phyloP scores from a whole-genome alignment of 345 rosid genomes.

The Rhodamnia rubescens region DNA sequence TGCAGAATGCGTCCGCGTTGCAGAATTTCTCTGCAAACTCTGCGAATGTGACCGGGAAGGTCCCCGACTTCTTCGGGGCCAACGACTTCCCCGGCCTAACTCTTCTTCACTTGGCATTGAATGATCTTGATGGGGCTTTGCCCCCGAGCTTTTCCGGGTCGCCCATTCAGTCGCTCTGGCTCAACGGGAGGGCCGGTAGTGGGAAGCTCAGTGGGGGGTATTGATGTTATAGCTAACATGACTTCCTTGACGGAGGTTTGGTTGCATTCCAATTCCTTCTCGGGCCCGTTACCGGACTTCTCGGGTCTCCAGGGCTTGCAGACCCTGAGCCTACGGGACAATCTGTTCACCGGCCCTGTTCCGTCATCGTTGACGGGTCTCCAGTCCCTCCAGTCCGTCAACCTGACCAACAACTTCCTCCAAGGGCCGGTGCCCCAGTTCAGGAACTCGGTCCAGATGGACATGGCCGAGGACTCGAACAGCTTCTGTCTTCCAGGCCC shows the following conservation, averaged over 20 bases:
- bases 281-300: conserved; percentile 74
- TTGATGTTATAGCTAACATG: conserved; percentile 72
- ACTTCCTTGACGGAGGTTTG: conserved; percentile 65
- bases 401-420: conserved; percentile 66
- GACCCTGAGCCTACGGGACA: conserved; percentile 69
- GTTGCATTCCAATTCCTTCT: conserved; percentile 68
- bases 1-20: conserved; percentile 51
- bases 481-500: conserved; percentile 63
- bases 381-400: conserved; percentile 39
- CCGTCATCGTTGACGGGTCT: conserved; percentile 48
- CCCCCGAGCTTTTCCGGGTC: conserved; percentile 57
- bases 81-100: conserved; percentile 55
- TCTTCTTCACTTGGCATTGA: conserved; percentile 61
- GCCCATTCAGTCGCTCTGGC: conserved; percentile 72
- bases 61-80: conserved; percentile 64
- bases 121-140: conserved; percentile 48
- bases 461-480: conserved; percentile 42
- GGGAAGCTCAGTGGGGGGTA: conserved; percentile 40
- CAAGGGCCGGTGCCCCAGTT: conserved; percentile 81
- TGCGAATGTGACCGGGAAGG: conserved; percentile 51
- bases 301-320: conserved; percentile 46
- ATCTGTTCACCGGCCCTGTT: conserved; percentile 62
- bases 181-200: conserved; percentile 51
- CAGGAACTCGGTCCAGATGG: conserved; percentile 36
- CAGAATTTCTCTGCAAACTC: conserved; percentile 83